Evolutionary conservation across 1,284 basidiomycete species (phyloP), one percentile per base, ranked within the genome.

Genomic region (Moesziomyces antarcticus): DNA sequence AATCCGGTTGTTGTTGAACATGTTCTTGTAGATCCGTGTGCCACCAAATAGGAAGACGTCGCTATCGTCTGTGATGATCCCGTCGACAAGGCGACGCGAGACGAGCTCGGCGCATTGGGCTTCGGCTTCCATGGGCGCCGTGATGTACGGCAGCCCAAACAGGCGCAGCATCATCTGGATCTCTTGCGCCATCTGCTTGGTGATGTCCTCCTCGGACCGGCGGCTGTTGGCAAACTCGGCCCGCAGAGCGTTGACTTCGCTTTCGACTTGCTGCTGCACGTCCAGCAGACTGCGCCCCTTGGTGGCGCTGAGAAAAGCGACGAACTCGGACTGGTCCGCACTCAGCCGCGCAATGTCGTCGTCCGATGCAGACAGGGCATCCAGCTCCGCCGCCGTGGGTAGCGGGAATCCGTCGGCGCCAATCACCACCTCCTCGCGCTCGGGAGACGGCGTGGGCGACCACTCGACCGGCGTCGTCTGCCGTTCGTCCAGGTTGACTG

Each of bases 1-100:
- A 10, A 93, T 97, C 87, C 97, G 98, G 64, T 93, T 92, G 85
- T 98, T 94, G 85, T 98, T 98, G 87, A 99, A 99, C 92, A 99
- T 97, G 85, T 99, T 97, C 85, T 97, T 97, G 88, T 92, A 97
- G 45, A 99, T 93, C 27, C 93, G 90, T 63, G 89, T 87, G 18
- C 93, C 96, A 33, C 97, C 96, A 77, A 99, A 99, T 47, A 99
- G 90, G 85, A 99, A 99, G 37, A 99, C 94, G 81, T 99, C 97
- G 18, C 94, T 97, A 85, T 99, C 97, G 85, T 99, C 97, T 0
- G 97, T 99, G 84, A 99, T 99, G 73, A 99, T 92, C 0, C 97
- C 97, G 78, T 99, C 94, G 40, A 97, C 96, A 25, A 99, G 88
- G 3, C 90, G 89, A 8, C 96, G 88, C 14, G 89, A 86, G 5